Evolutionary conservation across 2,329 filamentous ascomycete genomes (phyloP).

Genomic region (Fusarium sarcochroum): DNA sequence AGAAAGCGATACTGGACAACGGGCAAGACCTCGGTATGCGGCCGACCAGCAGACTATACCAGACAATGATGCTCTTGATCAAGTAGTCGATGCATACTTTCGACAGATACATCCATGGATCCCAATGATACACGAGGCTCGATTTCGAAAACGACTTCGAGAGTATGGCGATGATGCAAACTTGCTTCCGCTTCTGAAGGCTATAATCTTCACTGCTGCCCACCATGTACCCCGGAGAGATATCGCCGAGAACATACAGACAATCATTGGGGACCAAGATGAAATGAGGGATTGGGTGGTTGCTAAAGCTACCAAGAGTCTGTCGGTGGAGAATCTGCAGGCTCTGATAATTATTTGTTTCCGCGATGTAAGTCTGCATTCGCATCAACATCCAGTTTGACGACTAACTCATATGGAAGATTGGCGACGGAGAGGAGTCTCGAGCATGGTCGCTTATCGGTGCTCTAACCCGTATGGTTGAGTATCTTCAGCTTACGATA

Average conservation of each 20-base stretch:
- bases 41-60: constrained; percentile 9
- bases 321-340: constrained; percentile 37
- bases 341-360: constrained; percentile 38
- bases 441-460: constrained; percentile 49
- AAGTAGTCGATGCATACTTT: constrained; percentile 35
- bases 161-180: constrained; percentile 13
- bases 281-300: constrained; percentile 19
- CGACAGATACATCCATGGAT: constrained; percentile 39
- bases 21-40: background rate
- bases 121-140: constrained; percentile 32
- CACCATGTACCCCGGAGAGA: constrained; percentile 9
- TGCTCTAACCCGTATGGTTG: constrained; percentile 49
- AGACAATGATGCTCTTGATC: constrained; percentile 16
- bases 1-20: background rate
- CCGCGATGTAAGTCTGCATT: constrained; percentile 16
- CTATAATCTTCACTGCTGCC: constrained; percentile 26
- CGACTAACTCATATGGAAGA: constrained; percentile 23
- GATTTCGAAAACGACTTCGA: constrained; percentile 24
- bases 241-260: background rate
- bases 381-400: fast-evolving
- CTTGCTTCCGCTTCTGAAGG: constrained; percentile 17
- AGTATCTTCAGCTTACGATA: constrained; percentile 49
- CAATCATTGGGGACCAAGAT: background rate
- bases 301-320: constrained; percentile 23
- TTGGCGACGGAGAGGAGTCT: constrained; percentile 45